Evolutionary conservation across 108 stramenopile species (phyloP), one percentile per base, ranked within the genome.

Genomic region (Nitzschia sp.): DNA sequence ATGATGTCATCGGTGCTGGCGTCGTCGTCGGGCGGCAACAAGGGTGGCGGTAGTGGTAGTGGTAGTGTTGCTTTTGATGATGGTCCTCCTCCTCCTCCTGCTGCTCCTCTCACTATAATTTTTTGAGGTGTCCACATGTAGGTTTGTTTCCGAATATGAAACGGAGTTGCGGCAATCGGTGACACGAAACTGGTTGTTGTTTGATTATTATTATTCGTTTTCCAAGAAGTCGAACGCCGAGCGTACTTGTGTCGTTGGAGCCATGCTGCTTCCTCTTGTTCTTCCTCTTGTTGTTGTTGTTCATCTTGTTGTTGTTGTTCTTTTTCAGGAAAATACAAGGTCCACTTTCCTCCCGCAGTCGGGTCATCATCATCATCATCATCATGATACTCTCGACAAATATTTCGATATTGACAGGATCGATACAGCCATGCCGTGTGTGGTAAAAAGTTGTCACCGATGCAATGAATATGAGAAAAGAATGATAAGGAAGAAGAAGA

Each of bases 341-440:
- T 13, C 6, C 13, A 11, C 38, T 11, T 11, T 13, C 13, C 38
- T 41, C 13, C 11, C 13, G 38, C 38, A 6, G 13, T 6, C 11
- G 38, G 38, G 38, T 6, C 6, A 11, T 6, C 11, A 41, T 41
- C 6, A 6, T 5, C 5, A n/a, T 52, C n/a, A 5, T 19, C 6
- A 5, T 52, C 15, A 52, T 61, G 4, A 31, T 30, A 9, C 9
- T 65, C 35, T 41, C 57, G 63, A 52, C 76, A 77, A 8, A 77
- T 25, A 66, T 77, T 66, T 1, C 76, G 63, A 64, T 72, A 77
- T 22, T 77, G 69, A 59, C 76, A 77, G 4, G 76, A 77, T 56
- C 53, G 60, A 58, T 65, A 66, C 6, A 64, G 19, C 76, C 76
- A 77, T 2, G 76, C 68, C 11, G 61, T 21, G n/a, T n/a, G 16